phyloP scores from a whole-genome alignment of 305 asterid species.

The Solanum hybrid region DNA sequence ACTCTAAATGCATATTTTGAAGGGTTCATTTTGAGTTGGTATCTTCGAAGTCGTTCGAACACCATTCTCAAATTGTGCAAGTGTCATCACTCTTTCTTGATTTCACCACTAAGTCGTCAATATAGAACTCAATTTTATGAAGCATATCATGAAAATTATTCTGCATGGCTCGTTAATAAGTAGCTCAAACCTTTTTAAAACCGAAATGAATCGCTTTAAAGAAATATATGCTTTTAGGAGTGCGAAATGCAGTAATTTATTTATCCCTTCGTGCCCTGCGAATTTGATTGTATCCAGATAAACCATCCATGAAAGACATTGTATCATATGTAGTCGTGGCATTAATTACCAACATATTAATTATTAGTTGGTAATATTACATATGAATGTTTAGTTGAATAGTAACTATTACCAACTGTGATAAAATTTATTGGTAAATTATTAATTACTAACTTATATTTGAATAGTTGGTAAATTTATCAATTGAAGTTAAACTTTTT shows the following conservation, averaged over 20 bases:
- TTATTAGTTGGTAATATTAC: too few relatives aligned
- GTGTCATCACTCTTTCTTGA: neutral
- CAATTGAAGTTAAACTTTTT: too few relatives aligned
- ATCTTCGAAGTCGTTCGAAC: neutral
- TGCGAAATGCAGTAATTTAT: neutral
- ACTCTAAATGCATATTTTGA: neutral
- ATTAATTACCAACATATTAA: too few relatives aligned
- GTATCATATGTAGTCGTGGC: neutral
- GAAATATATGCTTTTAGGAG: neutral
- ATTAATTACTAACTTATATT: too few relatives aligned
- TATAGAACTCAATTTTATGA: neutral
- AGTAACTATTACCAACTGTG: too few relatives aligned
- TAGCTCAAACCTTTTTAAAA: neutral
- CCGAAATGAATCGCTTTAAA: neutral
- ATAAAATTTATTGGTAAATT: too few relatives aligned
- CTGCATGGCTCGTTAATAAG: neutral
- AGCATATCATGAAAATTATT: neutral
- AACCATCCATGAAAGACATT: neutral
- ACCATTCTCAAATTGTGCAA: neutral
- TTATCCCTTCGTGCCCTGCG: neutral
- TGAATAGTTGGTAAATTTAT: too few relatives aligned
- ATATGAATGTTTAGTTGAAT: too few relatives aligned
- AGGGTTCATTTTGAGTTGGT: neutral
- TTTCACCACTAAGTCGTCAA: too few relatives aligned
- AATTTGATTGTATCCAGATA: neutral